These are phyloP conservation scores for Hippophae rhamnoides DNA, from an alignment of 306 rosid genomes.

Conservation along the genomic window DNA sequence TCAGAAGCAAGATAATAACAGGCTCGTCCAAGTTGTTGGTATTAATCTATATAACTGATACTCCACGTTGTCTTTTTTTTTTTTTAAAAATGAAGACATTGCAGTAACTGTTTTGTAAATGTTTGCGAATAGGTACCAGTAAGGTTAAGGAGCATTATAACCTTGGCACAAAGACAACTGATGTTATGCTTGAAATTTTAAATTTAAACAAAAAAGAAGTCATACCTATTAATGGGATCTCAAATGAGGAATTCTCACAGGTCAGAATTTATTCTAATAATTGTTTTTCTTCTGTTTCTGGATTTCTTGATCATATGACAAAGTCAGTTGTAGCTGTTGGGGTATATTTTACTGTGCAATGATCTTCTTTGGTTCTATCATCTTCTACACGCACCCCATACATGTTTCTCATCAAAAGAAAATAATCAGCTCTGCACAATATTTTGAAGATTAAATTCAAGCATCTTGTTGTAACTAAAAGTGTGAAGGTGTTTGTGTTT, in stretches of 20 bases:
- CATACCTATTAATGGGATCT: conserved; percentile 61
- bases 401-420: too few relatives aligned
- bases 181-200: conserved; percentile 67
- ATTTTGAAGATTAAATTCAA: too few relatives aligned
- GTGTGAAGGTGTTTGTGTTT: too few relatives aligned
- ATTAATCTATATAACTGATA: conserved; percentile 13
- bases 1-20: conserved; percentile 69
- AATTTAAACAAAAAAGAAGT: conserved; percentile 76
- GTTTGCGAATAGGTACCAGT: conserved; percentile 60
- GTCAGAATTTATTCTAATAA: conserved; percentile 28
- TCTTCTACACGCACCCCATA: too few relatives aligned
- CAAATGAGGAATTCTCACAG: conserved; percentile 83
- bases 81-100: conserved; percentile 3
- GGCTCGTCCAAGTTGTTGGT: conserved; percentile 97
- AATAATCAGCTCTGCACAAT: too few relatives aligned
- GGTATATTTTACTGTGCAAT: too few relatives aligned
- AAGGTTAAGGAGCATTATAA: conserved; percentile 62
- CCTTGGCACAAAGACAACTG: conserved; percentile 51
- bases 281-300: background rate
- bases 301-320: too few relatives aligned
- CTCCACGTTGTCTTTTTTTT: conserved; percentile 9
- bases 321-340: too few relatives aligned
- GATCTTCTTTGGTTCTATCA: too few relatives aligned
- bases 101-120: conserved; percentile 17
- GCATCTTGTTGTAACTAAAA: too few relatives aligned